A percentile compares a stretch with the other conserved stretches of the same genome.
phyloP scores from a whole-genome alignment of 768 basidiomycete species.

The Boletus coccyginus region DNA sequence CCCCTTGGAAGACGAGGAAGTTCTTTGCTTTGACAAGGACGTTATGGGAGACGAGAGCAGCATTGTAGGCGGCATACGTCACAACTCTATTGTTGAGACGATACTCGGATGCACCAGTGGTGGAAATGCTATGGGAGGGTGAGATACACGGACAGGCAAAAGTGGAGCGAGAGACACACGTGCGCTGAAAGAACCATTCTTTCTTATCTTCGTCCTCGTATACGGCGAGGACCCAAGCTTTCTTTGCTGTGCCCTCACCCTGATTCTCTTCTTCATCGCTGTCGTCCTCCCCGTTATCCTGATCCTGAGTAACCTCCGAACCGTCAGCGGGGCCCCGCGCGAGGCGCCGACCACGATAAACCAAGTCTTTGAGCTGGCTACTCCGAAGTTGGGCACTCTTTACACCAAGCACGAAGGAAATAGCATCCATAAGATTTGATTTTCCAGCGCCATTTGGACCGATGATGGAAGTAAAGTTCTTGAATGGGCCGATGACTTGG shows the following conservation, averaged over 20 bases:
- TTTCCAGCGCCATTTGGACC: constrained; percentile 99
- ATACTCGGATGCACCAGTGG: constrained; percentile 87
- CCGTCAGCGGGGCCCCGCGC: constrained; percentile 47
- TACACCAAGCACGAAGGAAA: constrained; percentile 97
- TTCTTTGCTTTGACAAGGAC: constrained; percentile 99
- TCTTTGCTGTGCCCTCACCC: constrained; percentile 83
- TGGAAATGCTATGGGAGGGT: constrained; percentile 65
- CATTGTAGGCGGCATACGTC: constrained; percentile 86
- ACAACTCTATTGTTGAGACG: constrained; percentile 78
- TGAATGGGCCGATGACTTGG: constrained; percentile 87
- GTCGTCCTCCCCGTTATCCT: constrained; percentile 47
- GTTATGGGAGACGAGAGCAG: constrained; percentile 83
- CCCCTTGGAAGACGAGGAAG: constrained; percentile 98
- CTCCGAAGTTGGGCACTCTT: constrained; percentile 91
- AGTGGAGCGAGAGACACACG: constrained; percentile 51
- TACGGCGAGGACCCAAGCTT: constrained; percentile 95
- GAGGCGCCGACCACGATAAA: constrained; percentile 86
- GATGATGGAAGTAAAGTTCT: constrained; percentile 92
- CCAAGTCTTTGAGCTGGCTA: constrained; percentile 91
- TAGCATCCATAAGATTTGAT: constrained; percentile 99
- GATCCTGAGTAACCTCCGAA: constrained; percentile 40
- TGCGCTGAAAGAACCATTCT: constrained; percentile 90
- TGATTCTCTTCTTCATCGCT: constrained; percentile 48
- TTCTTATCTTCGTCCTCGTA: constrained; percentile 74
- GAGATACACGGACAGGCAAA: background rate